Base-by-base conservation (phyloP, 352 stramenopile species). In the Pythium scleroteichum region DNA sequence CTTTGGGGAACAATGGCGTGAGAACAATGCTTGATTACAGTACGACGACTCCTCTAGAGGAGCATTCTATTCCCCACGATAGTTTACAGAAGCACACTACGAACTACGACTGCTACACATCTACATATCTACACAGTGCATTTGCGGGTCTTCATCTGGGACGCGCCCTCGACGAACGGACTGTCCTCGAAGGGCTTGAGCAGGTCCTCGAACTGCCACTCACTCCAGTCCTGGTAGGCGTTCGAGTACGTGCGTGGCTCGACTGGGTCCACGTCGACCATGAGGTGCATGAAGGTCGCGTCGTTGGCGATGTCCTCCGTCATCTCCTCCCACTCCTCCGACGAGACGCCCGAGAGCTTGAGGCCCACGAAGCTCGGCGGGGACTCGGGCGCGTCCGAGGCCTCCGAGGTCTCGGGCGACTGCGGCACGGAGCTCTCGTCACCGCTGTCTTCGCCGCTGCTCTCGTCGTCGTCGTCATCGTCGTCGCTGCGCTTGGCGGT, bases 291-390 rank as follows among this genome's bases (percentile, higher is more conserved):
- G 46, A 63, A 63, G 6, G 35, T 41, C 35, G 56, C 46, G 29
- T 63, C 56, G 45, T 63, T 63, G 8, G 56, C 23, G 19, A 63
- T 63, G 24, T 63, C 56, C 48, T 56, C 56, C 20, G 56, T 50
- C 56, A 56, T 56, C 32, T 63, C 56, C 14, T n/a, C 46, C 56
- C 56, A 63, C 35, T 63, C 46, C 9, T 49, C 46, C 7, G 17
- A 29, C 24, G 46, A 57, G 4, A 54, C 23, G 10, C 56, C 56
- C 2, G 46, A 19, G 23, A 63, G 22, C 2, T 20, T n/a, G 1
- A 63, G 27, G 2, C 38, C 56, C 17, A 24, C 56, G 23, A 63
- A 48, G 2, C 35, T 55, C 3, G 24, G 5, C 2, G 44, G 32
- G 20, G 46, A 49, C 44, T 47, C 55, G 19, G 55, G 33, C 14